phyloP scores from a whole-genome alignment of 2,329 filamentous ascomycete genomes.

The Chaetothyriales sp. region DNA sequence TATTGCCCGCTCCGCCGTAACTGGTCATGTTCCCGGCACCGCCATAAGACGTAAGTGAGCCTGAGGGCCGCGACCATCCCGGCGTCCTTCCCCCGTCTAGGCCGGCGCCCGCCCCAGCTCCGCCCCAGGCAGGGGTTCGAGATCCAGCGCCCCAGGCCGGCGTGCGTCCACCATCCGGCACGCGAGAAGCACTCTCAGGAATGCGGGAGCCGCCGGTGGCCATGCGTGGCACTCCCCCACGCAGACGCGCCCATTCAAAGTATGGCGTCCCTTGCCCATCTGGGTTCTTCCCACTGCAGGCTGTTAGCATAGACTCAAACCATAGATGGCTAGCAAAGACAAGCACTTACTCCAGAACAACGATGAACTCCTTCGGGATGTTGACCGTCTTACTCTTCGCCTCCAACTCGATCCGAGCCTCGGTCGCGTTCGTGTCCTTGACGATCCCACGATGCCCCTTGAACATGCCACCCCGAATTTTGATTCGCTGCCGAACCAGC shows the following conservation, averaged over 20 bases:
- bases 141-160: conserved; percentile 56
- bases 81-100: conserved; percentile 31
- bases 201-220: conserved; percentile 24
- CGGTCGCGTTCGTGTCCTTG: conserved; percentile 76
- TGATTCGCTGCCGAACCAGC: conserved; percentile 80
- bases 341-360: conserved; percentile 59
- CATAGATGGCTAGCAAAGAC: background rate
- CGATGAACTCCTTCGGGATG: conserved; percentile 65
- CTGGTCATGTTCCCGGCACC: conserved; percentile 29
- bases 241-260: conserved; percentile 11
- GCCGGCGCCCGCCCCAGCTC: conserved; percentile 10
- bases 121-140: conserved; percentile 23
- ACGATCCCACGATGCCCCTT: conserved; percentile 92
- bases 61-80: conserved; percentile 43
- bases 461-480: conserved; percentile 70
- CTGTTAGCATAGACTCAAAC: conserved; percentile 12
- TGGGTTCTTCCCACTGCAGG: conserved; percentile 10
- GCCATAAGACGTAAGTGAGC: conserved; percentile 42
- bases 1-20: conserved; percentile 50
- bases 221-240: conserved; percentile 11
- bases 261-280: conserved; percentile 11
- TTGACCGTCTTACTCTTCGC: conserved; percentile 86
- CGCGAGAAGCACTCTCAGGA: conserved; percentile 48
- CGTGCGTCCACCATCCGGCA: conserved; percentile 55
- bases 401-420: conserved; percentile 81